A percentile compares a stretch with the other conserved stretches of the same genome.
Conservation (phyloP, 805 yeast genomes). For the Metschnikowia koreensis region DNA sequence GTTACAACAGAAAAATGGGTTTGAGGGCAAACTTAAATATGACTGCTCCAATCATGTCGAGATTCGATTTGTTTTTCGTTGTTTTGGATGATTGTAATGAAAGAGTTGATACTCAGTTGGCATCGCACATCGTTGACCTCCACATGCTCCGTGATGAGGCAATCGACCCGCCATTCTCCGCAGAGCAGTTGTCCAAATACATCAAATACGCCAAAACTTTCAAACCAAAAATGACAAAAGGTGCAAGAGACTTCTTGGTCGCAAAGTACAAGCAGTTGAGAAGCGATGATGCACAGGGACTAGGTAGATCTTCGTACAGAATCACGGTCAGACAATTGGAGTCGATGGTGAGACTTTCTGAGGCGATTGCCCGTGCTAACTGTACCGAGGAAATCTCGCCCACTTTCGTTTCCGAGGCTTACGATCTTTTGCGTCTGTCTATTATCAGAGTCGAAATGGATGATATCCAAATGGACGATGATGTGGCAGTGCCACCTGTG, state of each 20-base stretch:
- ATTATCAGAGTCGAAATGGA: slow-evolving; percentile 93
- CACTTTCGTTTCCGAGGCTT: slow-evolving; percentile 88
- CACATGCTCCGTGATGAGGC: slow-evolving; percentile 92
- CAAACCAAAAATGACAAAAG: slow-evolving; percentile 82
- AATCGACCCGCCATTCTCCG: slow-evolving; percentile 81
- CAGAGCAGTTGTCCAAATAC: slow-evolving; percentile 84
- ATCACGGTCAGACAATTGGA: slow-evolving; percentile 97
- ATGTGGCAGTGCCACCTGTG: slow-evolving; percentile 30
- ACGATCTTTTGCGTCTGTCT: slow-evolving; percentile 82
- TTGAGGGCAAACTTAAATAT: slow-evolving; percentile 83
- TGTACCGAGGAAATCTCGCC: slow-evolving; percentile 87
- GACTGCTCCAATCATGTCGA: slow-evolving; percentile 99
- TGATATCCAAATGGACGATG: slow-evolving; percentile 84
- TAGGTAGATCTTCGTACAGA: slow-evolving; percentile 81
- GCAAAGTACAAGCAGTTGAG: slow-evolving; percentile 81
- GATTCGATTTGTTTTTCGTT: slow-evolving; percentile 94
- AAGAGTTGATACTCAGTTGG: slow-evolving; percentile 82
- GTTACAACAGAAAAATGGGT: slow-evolving; percentile 85
- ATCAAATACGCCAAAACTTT: slow-evolving; percentile 90
- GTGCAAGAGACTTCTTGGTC: slow-evolving; percentile 75
- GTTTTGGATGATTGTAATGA: slow-evolving; percentile 94
- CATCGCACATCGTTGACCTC: slow-evolving; percentile 87
- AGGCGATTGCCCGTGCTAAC: slow-evolving; percentile 96
- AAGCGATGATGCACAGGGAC: slow-evolving; percentile 86
- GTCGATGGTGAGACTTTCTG: slow-evolving; percentile 87